phyloP scores from a whole-genome alignment of 768 basidiomycete genomes.

The Rubroboletus satanas region DNA sequence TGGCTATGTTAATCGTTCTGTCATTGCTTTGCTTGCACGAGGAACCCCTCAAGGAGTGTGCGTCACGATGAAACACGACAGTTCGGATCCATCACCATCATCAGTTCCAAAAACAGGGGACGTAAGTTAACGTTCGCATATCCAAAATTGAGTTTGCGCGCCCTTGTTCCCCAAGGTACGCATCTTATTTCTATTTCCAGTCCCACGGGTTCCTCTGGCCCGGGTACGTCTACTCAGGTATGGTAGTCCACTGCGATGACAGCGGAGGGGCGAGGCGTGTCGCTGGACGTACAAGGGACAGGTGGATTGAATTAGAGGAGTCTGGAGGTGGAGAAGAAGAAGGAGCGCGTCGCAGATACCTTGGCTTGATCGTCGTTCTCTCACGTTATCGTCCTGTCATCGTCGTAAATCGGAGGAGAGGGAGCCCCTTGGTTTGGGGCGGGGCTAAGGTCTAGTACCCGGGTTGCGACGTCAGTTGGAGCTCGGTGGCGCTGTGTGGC shows the following conservation, averaged over 20 bases:
- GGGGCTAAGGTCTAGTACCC: neutral
- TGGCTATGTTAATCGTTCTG: neutral
- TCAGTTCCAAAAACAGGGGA: neutral
- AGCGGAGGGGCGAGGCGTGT: constrained; percentile 1
- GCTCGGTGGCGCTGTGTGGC: neutral
- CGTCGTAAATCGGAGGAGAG: neutral
- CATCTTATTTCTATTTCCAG: constrained; percentile 10
- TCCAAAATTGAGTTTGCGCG: constrained; percentile 7
- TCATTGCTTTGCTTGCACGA: neutral
- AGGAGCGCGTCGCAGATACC: neutral
- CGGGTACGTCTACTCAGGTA: constrained; percentile 3
- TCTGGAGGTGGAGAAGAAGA: neutral
- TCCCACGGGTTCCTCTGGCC: neutral
- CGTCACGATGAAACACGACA: neutral
- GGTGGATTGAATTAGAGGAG: neutral
- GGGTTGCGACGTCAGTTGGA: no score
- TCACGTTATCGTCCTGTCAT: neutral
- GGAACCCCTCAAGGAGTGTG: neutral
- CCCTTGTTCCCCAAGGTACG: neutral
- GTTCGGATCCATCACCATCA: constrained; percentile 13
- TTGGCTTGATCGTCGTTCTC: neutral
- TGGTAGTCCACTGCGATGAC: constrained; percentile 6
- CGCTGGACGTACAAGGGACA: neutral
- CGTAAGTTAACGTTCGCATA: constrained; percentile 9
- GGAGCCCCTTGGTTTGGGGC: neutral